A percentile compares a stretch with the other conserved stretches of the same genome.
Conservation (phyloP, 108 stramenopile genomes). For the Mayamaea pseudoterrestris region DNA sequence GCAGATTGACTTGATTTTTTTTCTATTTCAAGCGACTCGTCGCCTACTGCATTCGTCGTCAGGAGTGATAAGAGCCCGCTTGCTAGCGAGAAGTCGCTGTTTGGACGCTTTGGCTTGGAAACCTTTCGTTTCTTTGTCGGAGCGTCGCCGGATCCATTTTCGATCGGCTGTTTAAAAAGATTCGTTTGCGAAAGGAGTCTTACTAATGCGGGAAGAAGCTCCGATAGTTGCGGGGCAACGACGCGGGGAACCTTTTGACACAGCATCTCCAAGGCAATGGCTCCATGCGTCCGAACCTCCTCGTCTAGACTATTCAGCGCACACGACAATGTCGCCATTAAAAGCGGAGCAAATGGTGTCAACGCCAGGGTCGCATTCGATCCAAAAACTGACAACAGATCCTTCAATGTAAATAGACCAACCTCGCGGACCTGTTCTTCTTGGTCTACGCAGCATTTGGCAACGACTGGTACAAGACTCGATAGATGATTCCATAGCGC, state of each 20-base stretch:
- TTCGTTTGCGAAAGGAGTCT: too few relatives aligned
- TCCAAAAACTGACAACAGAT: conserved; percentile 21
- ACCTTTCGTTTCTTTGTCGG: too few relatives aligned
- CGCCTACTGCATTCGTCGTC: too few relatives aligned
- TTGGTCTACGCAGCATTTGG: conserved; percentile 47
- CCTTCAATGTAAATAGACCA: conserved; percentile 33
- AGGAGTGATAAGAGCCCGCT: too few relatives aligned
- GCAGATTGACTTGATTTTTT: too few relatives aligned
- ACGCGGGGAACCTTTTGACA: conserved; percentile 17
- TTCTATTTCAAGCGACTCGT: too few relatives aligned
- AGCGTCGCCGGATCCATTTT: too few relatives aligned
- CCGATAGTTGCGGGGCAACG: neutral
- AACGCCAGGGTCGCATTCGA: conserved; percentile 9
- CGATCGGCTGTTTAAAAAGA: too few relatives aligned
- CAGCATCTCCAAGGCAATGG: conserved; percentile 30
- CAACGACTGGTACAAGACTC: conserved; percentile 23
- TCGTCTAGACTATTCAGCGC: conserved; percentile 71
- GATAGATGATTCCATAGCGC: conserved; percentile 35
- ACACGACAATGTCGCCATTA: conserved; percentile 52
- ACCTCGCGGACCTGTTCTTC: conserved; percentile 47
- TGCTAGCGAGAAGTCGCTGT: too few relatives aligned
- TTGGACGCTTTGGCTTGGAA: too few relatives aligned
- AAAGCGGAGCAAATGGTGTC: conserved; percentile 46
- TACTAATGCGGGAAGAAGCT: conserved; percentile 13
- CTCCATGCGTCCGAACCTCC: conserved; percentile 42